Evolutionary conservation across 1,284 basidiomycete species (phyloP), one percentile per base, ranked within the genome.

Genomic region (Cryptococcus depauperatus): DNA sequence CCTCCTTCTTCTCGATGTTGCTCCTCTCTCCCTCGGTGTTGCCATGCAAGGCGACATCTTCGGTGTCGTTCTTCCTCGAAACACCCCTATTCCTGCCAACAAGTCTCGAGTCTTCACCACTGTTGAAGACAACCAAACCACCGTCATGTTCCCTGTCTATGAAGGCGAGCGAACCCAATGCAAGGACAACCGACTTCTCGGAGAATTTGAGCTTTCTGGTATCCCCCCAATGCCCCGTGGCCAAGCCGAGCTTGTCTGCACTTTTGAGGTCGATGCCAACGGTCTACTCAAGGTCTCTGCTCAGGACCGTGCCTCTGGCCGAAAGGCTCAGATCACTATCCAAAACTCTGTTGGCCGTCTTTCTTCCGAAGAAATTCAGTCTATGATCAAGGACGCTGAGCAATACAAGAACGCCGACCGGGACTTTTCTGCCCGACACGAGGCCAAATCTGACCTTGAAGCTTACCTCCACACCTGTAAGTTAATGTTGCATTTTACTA

Each of bases 101-200:
- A 97, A 97, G 79, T 90, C 90, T 22, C 90, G 97, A 77, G 85
- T 87, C 72, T 97, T 98, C 83, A 96, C 93, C 41, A 98, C 95
- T 34, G 95, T 93, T 77, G 84, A 91, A 57, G 93, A 98, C 79
- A 97, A 98, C 79, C 95, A 98, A 73, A 90, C 92, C 52, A 89
- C 89, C 80, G 93, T 98, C 47, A 80, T 96, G 66, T 96, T 98
- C 75, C 93, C 96, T 74, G 93, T 98, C 50, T 98, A 80, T 75
- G 93, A 98, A 79, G 93, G 95, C 76, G 95, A 98, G 76, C 91
- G 93, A 79, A 88, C 92, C 44, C 86, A 91, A 67, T 96, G 92
- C 56, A 97, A 96, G 81, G 95, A 98, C 77, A 97, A 96, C 80
- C 96, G 96, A 78, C 73, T 97, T 44, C 88, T 98, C 73, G 93